A percentile compares a stretch with the other conserved stretches of the same genome.
These are phyloP conservation scores for Tuber borchii DNA, from an alignment of 495 filamentous ascomycete species.

Conservation along the genomic window DNA sequence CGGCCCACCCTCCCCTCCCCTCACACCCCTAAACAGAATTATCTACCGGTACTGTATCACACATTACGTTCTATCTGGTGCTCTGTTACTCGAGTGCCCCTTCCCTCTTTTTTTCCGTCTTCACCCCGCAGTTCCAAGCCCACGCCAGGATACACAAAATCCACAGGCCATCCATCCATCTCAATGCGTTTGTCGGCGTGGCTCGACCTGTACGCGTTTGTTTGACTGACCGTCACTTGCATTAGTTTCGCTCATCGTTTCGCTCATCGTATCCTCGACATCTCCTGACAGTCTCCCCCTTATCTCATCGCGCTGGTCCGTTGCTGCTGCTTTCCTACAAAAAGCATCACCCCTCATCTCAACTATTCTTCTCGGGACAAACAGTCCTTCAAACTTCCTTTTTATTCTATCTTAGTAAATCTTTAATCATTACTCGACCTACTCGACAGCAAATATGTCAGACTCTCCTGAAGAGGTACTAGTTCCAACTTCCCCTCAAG, in stretches of 20 bases:
- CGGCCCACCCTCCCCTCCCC: not conserved
- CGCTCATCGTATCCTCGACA: not conserved
- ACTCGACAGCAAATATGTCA: slow-evolving; percentile 16
- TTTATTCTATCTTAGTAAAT: not conserved
- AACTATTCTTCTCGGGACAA: not conserved
- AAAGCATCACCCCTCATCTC: not conserved
- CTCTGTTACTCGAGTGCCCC: not conserved
- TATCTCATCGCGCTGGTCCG: not conserved
- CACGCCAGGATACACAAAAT: not conserved
- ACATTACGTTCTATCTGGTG: not conserved
- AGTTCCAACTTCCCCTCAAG: not conserved
- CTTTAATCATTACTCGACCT: not conserved
- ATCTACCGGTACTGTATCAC: not conserved
- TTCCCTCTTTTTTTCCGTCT: not conserved
- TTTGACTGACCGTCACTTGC: not conserved
- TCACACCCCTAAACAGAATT: not conserved
- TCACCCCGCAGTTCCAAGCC: not conserved
- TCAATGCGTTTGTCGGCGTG: not conserved
- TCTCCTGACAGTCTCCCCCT: not conserved
- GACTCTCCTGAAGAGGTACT: slow-evolving; percentile 10
- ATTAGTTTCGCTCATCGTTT: not conserved
- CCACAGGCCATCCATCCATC: not conserved
- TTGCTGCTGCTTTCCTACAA: slow-evolving; percentile 1
- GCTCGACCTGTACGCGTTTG: not conserved
- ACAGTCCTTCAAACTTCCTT: not conserved